A percentile compares a stretch with the other conserved stretches of the same genome.
phyloP scores from a whole-genome alignment of 2,329 filamentous ascomycete species.

The Cladosporium colombiae region DNA sequence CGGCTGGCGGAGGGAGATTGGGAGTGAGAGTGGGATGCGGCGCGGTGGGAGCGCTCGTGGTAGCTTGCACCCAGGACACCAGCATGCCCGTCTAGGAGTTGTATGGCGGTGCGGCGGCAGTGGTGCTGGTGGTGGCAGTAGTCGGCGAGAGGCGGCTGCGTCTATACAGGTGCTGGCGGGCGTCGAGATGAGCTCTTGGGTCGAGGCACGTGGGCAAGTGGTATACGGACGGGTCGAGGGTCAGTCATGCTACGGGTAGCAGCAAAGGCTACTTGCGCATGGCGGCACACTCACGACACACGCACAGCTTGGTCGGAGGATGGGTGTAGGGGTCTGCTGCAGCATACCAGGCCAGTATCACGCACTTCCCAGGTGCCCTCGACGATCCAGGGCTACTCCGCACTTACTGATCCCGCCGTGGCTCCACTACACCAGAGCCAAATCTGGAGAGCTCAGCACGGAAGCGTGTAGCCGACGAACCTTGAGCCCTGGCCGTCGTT shows the following conservation, averaged over 20 bases:
- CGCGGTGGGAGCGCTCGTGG: conserved; percentile 2
- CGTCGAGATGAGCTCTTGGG: not conserved
- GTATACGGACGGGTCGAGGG: not conserved
- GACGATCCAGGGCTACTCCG: conserved; percentile 3
- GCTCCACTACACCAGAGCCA: not conserved
- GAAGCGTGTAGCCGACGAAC: not conserved
- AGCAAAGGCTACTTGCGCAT: not conserved
- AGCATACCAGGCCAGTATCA: not conserved
- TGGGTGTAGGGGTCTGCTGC: conserved; percentile 15
- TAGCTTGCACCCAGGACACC: not conserved
- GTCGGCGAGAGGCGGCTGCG: not conserved
- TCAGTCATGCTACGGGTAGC: conserved; percentile 11
- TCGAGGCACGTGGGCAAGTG: conserved; percentile 6
- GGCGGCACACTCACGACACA: not conserved
- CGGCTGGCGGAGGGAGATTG: not conserved
- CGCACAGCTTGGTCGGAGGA: not conserved
- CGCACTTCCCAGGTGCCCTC: not conserved
- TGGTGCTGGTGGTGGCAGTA: not conserved
- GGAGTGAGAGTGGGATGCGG: conserved; percentile 1
- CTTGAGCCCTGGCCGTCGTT: not conserved
- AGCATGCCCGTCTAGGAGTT: conserved; percentile 11
- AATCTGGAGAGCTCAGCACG: not conserved
- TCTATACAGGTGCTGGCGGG: not conserved
- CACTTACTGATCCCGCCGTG: not conserved
- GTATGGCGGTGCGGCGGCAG: not conserved